Evolutionary conservation across 441 rosid species (phyloP), one percentile per base, ranked within the genome.

Genomic region (Euphorbia neoarborescens): DNA sequence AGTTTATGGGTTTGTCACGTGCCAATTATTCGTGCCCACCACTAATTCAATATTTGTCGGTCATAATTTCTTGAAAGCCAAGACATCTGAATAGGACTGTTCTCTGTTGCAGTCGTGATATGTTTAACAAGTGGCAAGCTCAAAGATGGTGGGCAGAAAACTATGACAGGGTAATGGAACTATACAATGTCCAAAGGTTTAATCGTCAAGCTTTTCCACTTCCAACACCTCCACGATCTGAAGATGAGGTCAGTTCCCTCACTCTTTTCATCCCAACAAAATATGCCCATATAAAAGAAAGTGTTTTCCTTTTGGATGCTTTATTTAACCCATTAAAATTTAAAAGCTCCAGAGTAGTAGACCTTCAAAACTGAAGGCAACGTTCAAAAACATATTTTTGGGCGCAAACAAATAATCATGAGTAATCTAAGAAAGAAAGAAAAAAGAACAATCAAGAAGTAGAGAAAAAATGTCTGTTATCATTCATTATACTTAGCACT

Each of bases 91-190:
- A 42, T 59, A 68, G 70, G 62, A 76, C 32, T 73, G 76, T 71
- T 25, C 37, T 80, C 80, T 81, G 70, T 78, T 60, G 20, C 71
- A 94, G 97, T 75, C 96, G 97, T 62, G 98, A 94, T 58, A 85
- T 85, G 90, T 91, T 88, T 78, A 91, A 90, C 88, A 94, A 94
- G 77, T 75, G 86, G 89, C 96, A 85, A 87, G 97, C 97, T 76
- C 97, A 94, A 74, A 78, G 87, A 77, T 93, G 98, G 98, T 93
- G 98, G 98, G 87, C 96, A 44, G 98, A 93, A 82, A 90, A 93
- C 81, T 90, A 86, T 69, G 98, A 89, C 80, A 88, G 69, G 79
- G 86, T 93, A 65, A 90, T 84, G 94, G 98, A 93, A 69, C 94
- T 93, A 27, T 90, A 94, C 86, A 90, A 94, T 78, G 98, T 94